These are phyloP conservation scores for Chaetomium strumarium DNA, from an alignment of 2,329 filamentous ascomycete species.

Conservation along the genomic window DNA sequence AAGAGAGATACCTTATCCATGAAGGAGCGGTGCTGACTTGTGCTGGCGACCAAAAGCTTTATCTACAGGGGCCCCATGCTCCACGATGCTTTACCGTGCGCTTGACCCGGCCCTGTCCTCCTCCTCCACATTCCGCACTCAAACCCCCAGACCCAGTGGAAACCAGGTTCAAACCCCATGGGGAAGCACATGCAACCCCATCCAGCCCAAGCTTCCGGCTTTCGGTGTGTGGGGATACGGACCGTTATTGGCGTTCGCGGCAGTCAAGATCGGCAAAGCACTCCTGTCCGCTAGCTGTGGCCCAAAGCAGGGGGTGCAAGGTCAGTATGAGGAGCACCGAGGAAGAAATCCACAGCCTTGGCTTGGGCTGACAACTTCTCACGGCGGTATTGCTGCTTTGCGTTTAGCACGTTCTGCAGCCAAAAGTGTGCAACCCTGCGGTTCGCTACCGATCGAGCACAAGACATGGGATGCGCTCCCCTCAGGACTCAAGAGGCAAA, in stretches of 20 bases:
- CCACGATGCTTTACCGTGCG: background rate
- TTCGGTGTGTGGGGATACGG: background rate
- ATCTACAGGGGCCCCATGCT: too few species aligned
- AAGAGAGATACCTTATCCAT: background rate
- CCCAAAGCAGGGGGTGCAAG: background rate
- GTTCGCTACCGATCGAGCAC: too few species aligned
- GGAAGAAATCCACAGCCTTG: background rate
- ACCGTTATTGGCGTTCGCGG: slow-evolving; percentile 5
- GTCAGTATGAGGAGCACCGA: background rate
- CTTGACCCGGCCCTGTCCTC: slow-evolving; percentile 2
- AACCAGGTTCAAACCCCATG: slow-evolving; percentile 10
- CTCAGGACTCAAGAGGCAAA: too few species aligned
- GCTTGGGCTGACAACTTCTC: background rate
- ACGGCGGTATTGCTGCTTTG: slow-evolving; percentile 16
- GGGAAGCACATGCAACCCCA: slow-evolving; percentile 2
- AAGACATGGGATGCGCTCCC: too few species aligned
- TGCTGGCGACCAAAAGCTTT: too few species aligned
- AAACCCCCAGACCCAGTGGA: background rate
- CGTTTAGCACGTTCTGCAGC: slow-evolving; percentile 5
- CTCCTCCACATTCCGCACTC: background rate
- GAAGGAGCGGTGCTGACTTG: background rate
- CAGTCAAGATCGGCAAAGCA: slow-evolving; percentile 12
- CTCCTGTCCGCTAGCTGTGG: background rate
- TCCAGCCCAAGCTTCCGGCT: background rate
- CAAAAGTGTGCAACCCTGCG: too few species aligned